Base-by-base conservation (phyloP, 805 yeast genomes). In the Yueomyces sinensis region DNA sequence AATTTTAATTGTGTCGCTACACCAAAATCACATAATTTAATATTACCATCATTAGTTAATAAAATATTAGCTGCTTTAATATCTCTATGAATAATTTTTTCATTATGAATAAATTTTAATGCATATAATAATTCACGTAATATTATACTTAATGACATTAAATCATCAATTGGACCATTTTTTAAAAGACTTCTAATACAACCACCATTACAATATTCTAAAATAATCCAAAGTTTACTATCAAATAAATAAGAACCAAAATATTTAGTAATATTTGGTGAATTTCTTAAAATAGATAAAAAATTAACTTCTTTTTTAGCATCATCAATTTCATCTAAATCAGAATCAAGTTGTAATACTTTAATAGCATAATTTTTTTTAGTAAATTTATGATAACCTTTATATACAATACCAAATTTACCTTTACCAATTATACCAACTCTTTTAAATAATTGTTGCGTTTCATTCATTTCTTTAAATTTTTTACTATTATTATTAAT, bases 141-240 rank as follows among this genome's bases (percentile, higher is more conserved):
- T 7, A 91, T 74, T 13, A 93, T 78, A 15, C 87, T 79, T 27
- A 82, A 73, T 51, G 80, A 78, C 47, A 68, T 68, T 20, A 11
- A 7, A 50, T 91, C 99, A 41, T 86, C 95, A 29, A 93, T 68
- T 27, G 72, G 72, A 0, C 98, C 98, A 0, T 95, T 86, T 48
- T 77, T 73, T 37, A 89, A 59, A 31, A 91, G 62, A 2, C 95
- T 82, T 42, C 98, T 68, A 36, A 83, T 72, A 1, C 94, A 81
- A 0, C 99, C 99, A 13, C 98, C 99, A 1, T 94, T 89, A 58
- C 97, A 89, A 50, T 82, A 74, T 51, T 91, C 99, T 96, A 91
- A 91, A 38, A 91, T 75, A 54, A 91, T 87, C 97, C 98, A 91
- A 25, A 91, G 65, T 48, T 82, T 78, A n/a, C 94, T 80, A 32